Conservation (phyloP, 257 asterid species). For the Solanum megistacrolobum region DNA sequence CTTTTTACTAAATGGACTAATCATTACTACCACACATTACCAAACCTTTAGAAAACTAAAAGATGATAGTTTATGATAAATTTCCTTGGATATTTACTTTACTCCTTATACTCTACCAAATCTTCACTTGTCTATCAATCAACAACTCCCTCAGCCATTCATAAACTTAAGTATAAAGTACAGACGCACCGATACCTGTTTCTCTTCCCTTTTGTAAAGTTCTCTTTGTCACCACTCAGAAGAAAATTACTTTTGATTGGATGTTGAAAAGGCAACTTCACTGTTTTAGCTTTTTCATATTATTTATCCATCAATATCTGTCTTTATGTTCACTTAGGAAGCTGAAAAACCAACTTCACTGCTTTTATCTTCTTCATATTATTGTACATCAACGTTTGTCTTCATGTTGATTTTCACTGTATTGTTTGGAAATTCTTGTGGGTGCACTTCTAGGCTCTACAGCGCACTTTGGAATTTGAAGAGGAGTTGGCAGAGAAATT, state of each 20-base stretch:
- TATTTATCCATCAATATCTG: background rate
- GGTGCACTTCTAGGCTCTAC: conserved; percentile 55
- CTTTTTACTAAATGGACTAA: background rate
- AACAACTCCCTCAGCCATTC: background rate
- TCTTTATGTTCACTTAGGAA: background rate
- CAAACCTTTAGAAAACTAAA: background rate
- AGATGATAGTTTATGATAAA: background rate
- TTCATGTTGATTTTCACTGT: background rate
- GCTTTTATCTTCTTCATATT: background rate
- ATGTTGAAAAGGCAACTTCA: background rate
- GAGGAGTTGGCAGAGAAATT: conserved; percentile 97
- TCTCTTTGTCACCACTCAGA: background rate
- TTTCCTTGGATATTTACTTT: background rate
- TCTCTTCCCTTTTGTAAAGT: background rate
- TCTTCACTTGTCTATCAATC: background rate
- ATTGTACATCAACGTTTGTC: background rate
- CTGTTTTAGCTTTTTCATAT: background rate
- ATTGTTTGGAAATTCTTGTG: background rate
- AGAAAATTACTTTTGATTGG: background rate
- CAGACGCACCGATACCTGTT: background rate
- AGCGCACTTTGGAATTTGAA: conserved; percentile 94
- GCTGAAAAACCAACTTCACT: background rate
- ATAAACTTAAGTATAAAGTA: background rate
- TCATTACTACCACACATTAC: background rate
- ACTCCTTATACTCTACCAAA: background rate